Base-by-base conservation (phyloP, 495 filamentous ascomycete genomes). In the Neurospora sp. region DNA sequence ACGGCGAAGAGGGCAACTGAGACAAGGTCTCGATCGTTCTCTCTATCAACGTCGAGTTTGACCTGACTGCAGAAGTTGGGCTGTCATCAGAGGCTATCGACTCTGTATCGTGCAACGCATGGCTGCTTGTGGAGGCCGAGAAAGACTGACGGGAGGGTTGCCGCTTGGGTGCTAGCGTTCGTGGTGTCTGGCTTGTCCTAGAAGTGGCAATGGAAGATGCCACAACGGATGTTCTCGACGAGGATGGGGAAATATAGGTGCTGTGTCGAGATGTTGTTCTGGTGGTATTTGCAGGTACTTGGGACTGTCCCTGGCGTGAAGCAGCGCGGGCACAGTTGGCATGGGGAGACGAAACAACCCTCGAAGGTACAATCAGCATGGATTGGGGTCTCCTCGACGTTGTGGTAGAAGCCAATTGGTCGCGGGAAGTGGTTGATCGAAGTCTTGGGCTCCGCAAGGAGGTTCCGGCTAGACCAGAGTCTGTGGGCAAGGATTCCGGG, bases 11-110 rank as follows among this genome's bases (percentile, higher is more conserved):
- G 9, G 85, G 84, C 20, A 87, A 37, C 35, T 84, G 82, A 12
- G 83, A 76, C 18, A 87, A 74, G 0, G 85, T 86, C 74, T 87
- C 83, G 10, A 87, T 82, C 9, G 85, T 87, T 71, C 85, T 80
- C 69, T 87, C 85, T 8, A 65, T 65, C 12, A 65, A 65, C 27
- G 53, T 35, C 53, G 53, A 65, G 53, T 31, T 31, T 18, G 53
- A 27, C 27, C 53, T 65, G 31, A 65, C 53, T 35, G 53, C 27
- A 65, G 53, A 65, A 65, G 14, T 37, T 37, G 53, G 53, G 53
- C 53, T 65, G 53, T 65, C 53, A 65, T 65, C 53, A 0, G 53
- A 35, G 27, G 3, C 53, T 37, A 65, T 65, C 14, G 53, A 35
- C 27, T 35, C 53, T 18, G 53, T 65, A 18, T 65, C 27, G 14